Evolutionary conservation across 2,329 filamentous ascomycete species (phyloP).

Genomic region (Pseudogymnoascus sp.): DNA sequence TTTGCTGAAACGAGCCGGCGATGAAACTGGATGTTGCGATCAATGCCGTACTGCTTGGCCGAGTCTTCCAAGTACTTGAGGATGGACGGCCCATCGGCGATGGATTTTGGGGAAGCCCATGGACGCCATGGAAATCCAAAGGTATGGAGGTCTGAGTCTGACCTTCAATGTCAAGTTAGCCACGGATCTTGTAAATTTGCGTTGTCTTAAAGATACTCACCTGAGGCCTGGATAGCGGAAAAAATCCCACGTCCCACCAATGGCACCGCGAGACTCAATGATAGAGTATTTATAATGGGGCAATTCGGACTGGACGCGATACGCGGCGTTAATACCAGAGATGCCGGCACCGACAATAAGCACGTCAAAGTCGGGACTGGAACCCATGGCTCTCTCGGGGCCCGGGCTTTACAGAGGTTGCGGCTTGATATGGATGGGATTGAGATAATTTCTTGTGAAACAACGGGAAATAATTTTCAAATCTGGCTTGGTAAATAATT

Average conservation of each 20-base stretch:
- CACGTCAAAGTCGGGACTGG: constrained; percentile 32
- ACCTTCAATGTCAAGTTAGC: constrained; percentile 19
- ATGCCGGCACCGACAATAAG: constrained; percentile 64
- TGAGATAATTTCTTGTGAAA: not conserved
- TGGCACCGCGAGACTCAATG: constrained; percentile 52
- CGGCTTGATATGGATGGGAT: not conserved
- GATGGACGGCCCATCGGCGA: constrained; percentile 43
- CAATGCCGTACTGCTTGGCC: constrained; percentile 40
- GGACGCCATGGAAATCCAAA: constrained; percentile 60
- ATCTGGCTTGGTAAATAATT: not conserved
- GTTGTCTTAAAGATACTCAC: not conserved
- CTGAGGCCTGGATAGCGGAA: constrained; percentile 64
- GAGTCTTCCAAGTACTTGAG: constrained; percentile 42
- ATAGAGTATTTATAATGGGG: constrained; percentile 50
- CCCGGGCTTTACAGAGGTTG: not conserved
- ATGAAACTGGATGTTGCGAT: constrained; percentile 41
- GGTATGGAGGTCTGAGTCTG: constrained; percentile 49
- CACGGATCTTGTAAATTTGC: not conserved
- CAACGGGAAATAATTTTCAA: not conserved
- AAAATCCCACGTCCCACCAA: constrained; percentile 69
- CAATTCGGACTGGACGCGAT: constrained; percentile 49
- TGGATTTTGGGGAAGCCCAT: constrained; percentile 45
- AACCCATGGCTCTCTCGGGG: not conserved
- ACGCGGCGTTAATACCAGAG: constrained; percentile 63
- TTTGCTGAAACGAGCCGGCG: constrained; percentile 39